These are phyloP conservation scores for Friedmanniomyces simplex DNA, from an alignment of 495 filamentous ascomycete genomes.

Conservation along the genomic window DNA sequence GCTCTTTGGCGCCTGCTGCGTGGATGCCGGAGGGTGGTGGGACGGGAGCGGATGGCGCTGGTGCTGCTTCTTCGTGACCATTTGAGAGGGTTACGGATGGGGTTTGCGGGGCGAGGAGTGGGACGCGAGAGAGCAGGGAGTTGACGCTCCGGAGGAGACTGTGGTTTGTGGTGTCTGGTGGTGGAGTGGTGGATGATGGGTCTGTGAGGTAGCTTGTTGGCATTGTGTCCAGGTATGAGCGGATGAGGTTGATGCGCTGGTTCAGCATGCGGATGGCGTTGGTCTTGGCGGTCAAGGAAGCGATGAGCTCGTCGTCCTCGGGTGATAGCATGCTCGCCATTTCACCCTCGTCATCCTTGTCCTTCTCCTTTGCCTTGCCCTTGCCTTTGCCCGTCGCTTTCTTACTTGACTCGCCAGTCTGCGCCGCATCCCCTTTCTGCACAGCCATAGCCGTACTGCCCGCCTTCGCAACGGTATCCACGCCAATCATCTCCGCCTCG, in stretches of 20 bases:
- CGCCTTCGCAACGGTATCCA: constrained; percentile 79
- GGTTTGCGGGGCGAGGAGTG: constrained; percentile 39
- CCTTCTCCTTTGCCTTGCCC: constrained; percentile 33
- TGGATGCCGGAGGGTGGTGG: not conserved
- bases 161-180: constrained; percentile 30
- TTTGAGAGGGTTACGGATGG: constrained; percentile 8
- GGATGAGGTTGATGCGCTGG: constrained; percentile 70
- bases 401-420: constrained; percentile 21
- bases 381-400: constrained; percentile 28
- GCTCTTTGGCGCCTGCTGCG: constrained; percentile 20
- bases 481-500: constrained; percentile 93
- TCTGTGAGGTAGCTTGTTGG: constrained; percentile 51
- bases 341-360: constrained; percentile 24
- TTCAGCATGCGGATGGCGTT: constrained; percentile 91
- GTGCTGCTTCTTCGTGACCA: constrained; percentile 12
- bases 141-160: constrained; percentile 48
- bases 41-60: not conserved
- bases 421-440: constrained; percentile 24
- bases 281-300: constrained; percentile 67
- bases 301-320: constrained; percentile 70
- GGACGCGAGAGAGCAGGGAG: constrained; percentile 44
- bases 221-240: constrained; percentile 64
- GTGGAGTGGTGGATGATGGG: constrained; percentile 19
- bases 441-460: constrained; percentile 66
- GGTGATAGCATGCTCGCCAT: constrained; percentile 47